Percentiles rank a stretch among this genome's conserved stretches.
Evolutionary conservation across 2,329 filamentous ascomycete genomes (phyloP).

Genomic region (Fusarium sp.): DNA sequence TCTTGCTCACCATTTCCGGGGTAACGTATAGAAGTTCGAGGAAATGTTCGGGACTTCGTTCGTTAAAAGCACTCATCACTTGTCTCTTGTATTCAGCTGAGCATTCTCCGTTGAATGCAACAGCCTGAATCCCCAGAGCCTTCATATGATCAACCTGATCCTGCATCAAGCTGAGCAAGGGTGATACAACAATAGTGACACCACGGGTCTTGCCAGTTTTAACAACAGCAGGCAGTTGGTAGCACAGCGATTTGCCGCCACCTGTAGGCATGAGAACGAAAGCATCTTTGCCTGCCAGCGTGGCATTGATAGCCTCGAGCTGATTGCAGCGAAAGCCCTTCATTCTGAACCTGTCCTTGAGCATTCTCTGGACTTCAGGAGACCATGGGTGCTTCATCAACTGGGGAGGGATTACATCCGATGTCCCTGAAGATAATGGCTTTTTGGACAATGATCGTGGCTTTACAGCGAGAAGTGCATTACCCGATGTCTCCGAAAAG

Average conservation of each 20-base stretch:
- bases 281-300: conserved; percentile 84
- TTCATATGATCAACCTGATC: conserved; percentile 91
- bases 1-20: conserved; percentile 95
- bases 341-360: conserved; percentile 86
- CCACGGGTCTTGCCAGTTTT: conserved; percentile 83
- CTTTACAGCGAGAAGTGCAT: conserved; percentile 50
- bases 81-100: conserved; percentile 69
- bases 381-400: conserved; percentile 83
- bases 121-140: conserved; percentile 80
- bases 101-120: conserved; percentile 83
- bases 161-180: conserved; percentile 94
- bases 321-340: conserved; percentile 91
- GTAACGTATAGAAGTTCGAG: conserved; percentile 94
- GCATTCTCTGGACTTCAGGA: conserved; percentile 79
- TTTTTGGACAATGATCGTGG: conserved; percentile 50
- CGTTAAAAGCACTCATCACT: conserved; percentile 73
- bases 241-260: conserved; percentile 95
- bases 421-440: conserved; percentile 39
- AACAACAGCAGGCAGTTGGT: conserved; percentile 91
- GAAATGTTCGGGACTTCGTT: conserved; percentile 75
- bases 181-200: conserved; percentile 94
- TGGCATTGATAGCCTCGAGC: conserved; percentile 95
- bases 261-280: conserved; percentile 99
- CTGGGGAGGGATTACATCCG: conserved; percentile 58
- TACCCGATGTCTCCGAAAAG: conserved; percentile 63